A percentile compares a stretch with the other conserved stretches of the same genome.
These are phyloP conservation scores for Naganishia randhawae DNA, from an alignment of 768 basidiomycete species.

Conservation along the genomic window DNA sequence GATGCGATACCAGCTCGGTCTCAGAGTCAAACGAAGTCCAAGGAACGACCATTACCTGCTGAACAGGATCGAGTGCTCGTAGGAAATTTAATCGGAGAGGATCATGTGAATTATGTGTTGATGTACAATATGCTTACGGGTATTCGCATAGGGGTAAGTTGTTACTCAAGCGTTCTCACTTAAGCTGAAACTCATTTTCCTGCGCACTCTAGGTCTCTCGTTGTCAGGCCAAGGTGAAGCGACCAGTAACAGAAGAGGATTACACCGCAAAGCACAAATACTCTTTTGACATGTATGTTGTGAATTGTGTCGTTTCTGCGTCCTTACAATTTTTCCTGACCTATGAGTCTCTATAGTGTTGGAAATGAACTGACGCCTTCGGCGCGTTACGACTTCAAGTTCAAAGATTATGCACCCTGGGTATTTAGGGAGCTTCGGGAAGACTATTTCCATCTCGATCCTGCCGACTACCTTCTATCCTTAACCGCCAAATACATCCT, in stretches of 20 bases:
- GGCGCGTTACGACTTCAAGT: conserved; percentile 98
- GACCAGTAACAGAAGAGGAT: conserved; percentile 77
- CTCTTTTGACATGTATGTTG: conserved; percentile 89
- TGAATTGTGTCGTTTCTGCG: neutral
- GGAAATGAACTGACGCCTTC: conserved; percentile 98
- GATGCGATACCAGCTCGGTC: conserved; percentile 1
- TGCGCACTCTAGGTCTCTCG: conserved; percentile 68
- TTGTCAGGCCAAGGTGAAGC: conserved; percentile 90
- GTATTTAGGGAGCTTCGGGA: conserved; percentile 94
- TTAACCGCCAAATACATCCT: conserved; percentile 97
- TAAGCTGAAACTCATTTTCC: conserved; percentile 24
- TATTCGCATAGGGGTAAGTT: conserved; percentile 81
- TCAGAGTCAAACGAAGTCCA: conserved; percentile 32
- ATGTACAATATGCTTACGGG: conserved; percentile 99
- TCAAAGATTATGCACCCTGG: conserved; percentile 98
- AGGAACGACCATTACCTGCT: conserved; percentile 31
- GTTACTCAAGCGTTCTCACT: neutral
- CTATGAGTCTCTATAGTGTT: conserved; percentile 56
- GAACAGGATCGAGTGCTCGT: conserved; percentile 55
- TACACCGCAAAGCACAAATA: conserved; percentile 86
- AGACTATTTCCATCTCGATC: conserved; percentile 89
- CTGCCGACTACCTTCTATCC: conserved; percentile 93
- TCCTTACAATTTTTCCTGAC: conserved; percentile 1
- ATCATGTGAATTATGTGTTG: conserved; percentile 94
- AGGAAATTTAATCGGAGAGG: conserved; percentile 96